phyloP scores from a whole-genome alignment of 768 basidiomycete genomes.

The Boletellus ananas region DNA sequence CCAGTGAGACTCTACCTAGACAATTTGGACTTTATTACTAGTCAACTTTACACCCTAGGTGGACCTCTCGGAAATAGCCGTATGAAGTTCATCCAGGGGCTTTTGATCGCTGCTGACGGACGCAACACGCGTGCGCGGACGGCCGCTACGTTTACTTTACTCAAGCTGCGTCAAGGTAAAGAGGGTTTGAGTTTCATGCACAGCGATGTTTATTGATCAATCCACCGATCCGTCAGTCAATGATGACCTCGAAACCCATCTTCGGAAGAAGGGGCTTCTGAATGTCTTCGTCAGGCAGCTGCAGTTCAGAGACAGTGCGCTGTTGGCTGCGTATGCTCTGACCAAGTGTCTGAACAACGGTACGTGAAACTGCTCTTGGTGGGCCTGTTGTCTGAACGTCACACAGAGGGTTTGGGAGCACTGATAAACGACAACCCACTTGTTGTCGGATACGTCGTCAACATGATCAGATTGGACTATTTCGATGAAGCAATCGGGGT shows the following conservation, averaged over 20 bases:
- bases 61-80: constrained; percentile 4
- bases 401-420: neutral
- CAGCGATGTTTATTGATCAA: neutral
- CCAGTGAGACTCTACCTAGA: neutral
- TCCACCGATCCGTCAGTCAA: neutral
- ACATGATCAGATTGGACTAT: constrained; percentile 22
- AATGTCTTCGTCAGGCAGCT: constrained; percentile 10
- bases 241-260: constrained; percentile 1
- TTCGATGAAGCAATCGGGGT: constrained; percentile 25
- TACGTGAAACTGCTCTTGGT: neutral
- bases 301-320: constrained; percentile 10
- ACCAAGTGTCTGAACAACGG: constrained; percentile 8
- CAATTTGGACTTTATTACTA: neutral
- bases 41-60: neutral
- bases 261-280: neutral
- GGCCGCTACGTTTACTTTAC: constrained; percentile 14
- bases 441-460: constrained; percentile 17
- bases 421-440: constrained; percentile 1
- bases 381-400: neutral
- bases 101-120: constrained; percentile 5
- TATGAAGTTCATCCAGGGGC: constrained; percentile 6
- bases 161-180: constrained; percentile 8
- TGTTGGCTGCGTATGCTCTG: constrained; percentile 16
- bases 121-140: constrained; percentile 8
- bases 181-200: neutral